Evolutionary conservation across 148 eudicot genomes (phyloP).

Genomic region (Vaccinium macrocarpon): DNA sequence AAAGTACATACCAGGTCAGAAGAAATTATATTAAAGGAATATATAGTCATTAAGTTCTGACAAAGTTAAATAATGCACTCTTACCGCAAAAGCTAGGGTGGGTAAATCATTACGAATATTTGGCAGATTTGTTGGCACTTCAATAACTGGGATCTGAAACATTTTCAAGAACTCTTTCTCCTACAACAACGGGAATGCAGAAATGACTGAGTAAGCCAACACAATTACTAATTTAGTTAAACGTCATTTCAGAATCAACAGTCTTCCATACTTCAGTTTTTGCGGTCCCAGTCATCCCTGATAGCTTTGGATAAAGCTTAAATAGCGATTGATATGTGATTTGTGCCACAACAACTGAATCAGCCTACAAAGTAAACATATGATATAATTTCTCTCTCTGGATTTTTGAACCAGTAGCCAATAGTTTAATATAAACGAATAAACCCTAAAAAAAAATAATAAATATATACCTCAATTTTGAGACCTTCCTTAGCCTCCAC

Average conservation of each 20-base stretch:
- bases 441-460: neutral
- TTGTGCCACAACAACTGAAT: conserved; percentile 96
- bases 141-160: conserved; percentile 93
- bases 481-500: conserved; percentile 98
- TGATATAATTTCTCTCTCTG: neutral
- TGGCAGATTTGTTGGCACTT: conserved; percentile 92
- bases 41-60: conserved; percentile 1
- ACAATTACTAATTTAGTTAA: neutral
- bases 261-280: conserved; percentile 79
- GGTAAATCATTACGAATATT: conserved; percentile 92
- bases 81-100: conserved; percentile 90
- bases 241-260: conserved; percentile 2
- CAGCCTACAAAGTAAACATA: conserved; percentile 55
- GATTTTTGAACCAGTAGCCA: neutral
- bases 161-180: conserved; percentile 97
- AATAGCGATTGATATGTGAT: conserved; percentile 94
- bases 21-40: neutral
- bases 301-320: conserved; percentile 92
- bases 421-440: neutral
- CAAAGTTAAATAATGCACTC: conserved; percentile 19
- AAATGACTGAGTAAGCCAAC: neutral
- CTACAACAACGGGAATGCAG: conserved; percentile 33
- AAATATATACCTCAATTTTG: conserved; percentile 62
- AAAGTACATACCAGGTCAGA: conserved; percentile 19
- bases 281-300: conserved; percentile 99